Evolutionary conservation across 345 rosid species (phyloP).

Genomic region (Chamaenerion angustifolium): DNA sequence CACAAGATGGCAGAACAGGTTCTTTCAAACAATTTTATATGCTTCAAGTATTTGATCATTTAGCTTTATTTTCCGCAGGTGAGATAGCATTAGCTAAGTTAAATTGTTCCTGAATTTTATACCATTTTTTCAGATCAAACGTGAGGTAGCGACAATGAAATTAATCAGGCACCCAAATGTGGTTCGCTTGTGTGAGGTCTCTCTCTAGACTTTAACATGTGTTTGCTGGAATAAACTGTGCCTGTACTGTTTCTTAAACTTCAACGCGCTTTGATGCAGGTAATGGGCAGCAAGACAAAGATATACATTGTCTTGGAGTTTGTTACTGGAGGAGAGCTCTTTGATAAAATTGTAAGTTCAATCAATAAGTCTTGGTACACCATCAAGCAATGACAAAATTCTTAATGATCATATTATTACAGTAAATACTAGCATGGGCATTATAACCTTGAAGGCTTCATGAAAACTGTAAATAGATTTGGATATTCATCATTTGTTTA

Average conservation of each 20-base stretch:
- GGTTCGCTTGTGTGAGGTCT: slow-evolving; percentile 73
- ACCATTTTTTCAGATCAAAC: slow-evolving; percentile 45
- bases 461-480: too few relatives aligned
- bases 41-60: too few relatives aligned
- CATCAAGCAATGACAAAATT: neutral
- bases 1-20: slow-evolving; percentile 94
- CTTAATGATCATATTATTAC: too few relatives aligned
- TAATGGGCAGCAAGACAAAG: slow-evolving; percentile 67
- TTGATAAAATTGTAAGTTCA: slow-evolving; percentile 64
- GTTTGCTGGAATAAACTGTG: neutral
- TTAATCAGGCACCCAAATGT: slow-evolving; percentile 78
- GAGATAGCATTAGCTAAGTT: neutral
- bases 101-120: neutral
- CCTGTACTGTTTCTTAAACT: neutral
- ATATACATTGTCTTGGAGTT: slow-evolving; percentile 63
- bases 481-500: too few relatives aligned
- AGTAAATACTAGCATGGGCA: too few relatives aligned
- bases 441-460: too few relatives aligned
- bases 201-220: neutral
- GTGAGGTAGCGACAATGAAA: slow-evolving; percentile 93
- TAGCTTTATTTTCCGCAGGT: neutral
- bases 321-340: slow-evolving; percentile 69
- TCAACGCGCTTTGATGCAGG: slow-evolving; percentile 20
- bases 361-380: neutral
- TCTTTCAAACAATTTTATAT: neutral